Base-by-base conservation (phyloP, 108 stramenopile genomes). In the Cyclotella baltica region DNA sequence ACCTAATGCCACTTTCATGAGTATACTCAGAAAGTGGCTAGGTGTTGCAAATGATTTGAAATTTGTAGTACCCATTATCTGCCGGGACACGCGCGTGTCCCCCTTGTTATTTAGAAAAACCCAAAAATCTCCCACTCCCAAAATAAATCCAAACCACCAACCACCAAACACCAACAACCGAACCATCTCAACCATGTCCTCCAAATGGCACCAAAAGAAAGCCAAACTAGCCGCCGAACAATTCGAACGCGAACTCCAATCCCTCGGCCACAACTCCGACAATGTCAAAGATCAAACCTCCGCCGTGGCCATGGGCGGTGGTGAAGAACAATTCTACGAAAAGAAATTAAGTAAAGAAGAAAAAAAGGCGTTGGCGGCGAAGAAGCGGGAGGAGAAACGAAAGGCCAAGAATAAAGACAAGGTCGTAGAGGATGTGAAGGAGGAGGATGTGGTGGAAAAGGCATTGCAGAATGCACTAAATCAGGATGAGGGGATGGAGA, bases 321-420 rank as follows among this genome's bases (percentile, higher is more conserved):
- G 91, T n/a, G 94, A 95, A 19, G 87, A 91, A 52, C 46, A 85
- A 55, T 46, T 92, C 30, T 91, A 86, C 85, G 91, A 92, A 46
- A 90, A 90, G 70, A 95, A 95, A 63, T 38, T 92, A 36, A 70
- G 73, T 75, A 96, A 96, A 68, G 94, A 97, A 73, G 96, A 93
- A 68, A 95, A 94, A 77, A 95, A 97, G 72, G 94, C 93, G 10
- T 83, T 85, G 33, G 92, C 92, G 52, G 92, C 92, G 64, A 87
- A 85, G 19, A 91, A 92, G 70, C 83, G 94, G 38, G 94, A 92
- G 80, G 83, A 86, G 80, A 93, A 93, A 64, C 68, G 70, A 15
- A 76, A 82, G 70, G 82, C 84, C 75, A 93, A 93, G 47, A 62
- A n/a, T n/a, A 61, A 61, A 1, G 59, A n/a, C 53, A 81, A 59